phyloP scores from a whole-genome alignment of 2,329 filamentous ascomycete species.

The Purpureocillium takamizusanense region DNA sequence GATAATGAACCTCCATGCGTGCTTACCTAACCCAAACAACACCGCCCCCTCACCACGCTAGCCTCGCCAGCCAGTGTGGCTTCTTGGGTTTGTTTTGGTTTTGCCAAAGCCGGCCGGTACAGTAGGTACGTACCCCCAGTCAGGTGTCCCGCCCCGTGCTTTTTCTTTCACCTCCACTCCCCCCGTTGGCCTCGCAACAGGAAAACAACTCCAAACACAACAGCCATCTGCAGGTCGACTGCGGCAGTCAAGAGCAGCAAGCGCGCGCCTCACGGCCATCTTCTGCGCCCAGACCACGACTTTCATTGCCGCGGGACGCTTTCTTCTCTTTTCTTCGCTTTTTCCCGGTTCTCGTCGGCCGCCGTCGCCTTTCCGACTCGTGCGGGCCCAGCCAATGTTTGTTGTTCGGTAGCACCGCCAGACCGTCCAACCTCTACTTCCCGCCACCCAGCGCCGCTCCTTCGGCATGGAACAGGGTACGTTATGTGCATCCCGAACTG shows the following conservation, averaged over 20 bases:
- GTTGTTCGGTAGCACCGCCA: conserved; percentile 24
- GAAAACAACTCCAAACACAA: conserved; percentile 32
- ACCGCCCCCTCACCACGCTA: not conserved
- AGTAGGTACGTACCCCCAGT: conserved; percentile 8
- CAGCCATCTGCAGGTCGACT: conserved; percentile 11
- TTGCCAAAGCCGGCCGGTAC: conserved; percentile 5
- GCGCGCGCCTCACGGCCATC: conserved; percentile 15
- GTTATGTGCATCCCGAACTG: conserved; percentile 10
- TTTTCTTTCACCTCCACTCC: conserved; percentile 19
- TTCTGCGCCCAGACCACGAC: conserved; percentile 1
- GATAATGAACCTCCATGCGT: conserved; percentile 12
- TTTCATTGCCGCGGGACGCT: conserved; percentile 1
- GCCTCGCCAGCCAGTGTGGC: not conserved
- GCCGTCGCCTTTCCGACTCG: conserved; percentile 7
- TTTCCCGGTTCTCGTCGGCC: conserved; percentile 6
- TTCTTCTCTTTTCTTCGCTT: conserved; percentile 6
- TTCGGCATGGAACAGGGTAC: conserved; percentile 27
- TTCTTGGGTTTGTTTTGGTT: conserved; percentile 6
- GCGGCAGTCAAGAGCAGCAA: conserved; percentile 15
- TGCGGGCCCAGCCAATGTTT: conserved; percentile 25
- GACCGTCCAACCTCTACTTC: conserved; percentile 9
- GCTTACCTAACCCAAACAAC: conserved; percentile 14
- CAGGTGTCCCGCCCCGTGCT: conserved; percentile 10
- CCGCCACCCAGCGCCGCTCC: conserved; percentile 18
- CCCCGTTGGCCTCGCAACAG: conserved; percentile 35